A percentile compares a stretch with the other conserved stretches of the same genome.
Conservation (phyloP, 495 filamentous ascomycete genomes). For the Pseudevernia furfuracea region DNA sequence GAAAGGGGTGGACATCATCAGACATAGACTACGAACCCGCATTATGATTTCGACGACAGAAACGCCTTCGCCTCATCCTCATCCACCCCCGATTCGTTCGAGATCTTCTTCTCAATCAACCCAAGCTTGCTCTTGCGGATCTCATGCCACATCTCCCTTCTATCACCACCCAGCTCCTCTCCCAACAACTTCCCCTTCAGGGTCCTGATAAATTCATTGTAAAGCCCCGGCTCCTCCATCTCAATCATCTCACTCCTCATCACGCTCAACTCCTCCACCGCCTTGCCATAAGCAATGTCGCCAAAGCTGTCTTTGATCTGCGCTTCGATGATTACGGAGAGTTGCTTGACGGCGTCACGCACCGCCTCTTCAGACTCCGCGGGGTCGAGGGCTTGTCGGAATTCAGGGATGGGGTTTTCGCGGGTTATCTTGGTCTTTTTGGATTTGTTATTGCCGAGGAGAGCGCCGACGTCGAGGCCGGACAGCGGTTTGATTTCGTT, state of each 20-base stretch:
- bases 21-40: neutral
- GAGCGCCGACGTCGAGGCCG: conserved; percentile 74
- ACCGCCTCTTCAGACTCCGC: conserved; percentile 56
- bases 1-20: neutral
- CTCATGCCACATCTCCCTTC: conserved; percentile 75
- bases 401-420: conserved; percentile 82
- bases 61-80: conserved; percentile 62
- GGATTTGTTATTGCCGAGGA: conserved; percentile 51
- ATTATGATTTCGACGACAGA: conserved; percentile 11
- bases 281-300: conserved; percentile 64
- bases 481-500: conserved; percentile 78
- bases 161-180: conserved; percentile 71
- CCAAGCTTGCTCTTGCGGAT: conserved; percentile 61
- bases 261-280: conserved; percentile 66
- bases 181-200: conserved; percentile 66
- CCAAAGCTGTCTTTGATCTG: conserved; percentile 67
- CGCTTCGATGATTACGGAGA: conserved; percentile 60
- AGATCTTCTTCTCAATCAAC: conserved; percentile 57
- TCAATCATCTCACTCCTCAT: conserved; percentile 71
- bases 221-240: conserved; percentile 66
- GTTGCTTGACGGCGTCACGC: conserved; percentile 63
- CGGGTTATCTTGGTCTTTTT: conserved; percentile 60
- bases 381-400: conserved; percentile 68
- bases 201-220: conserved; percentile 63
- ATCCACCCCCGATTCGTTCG: conserved; percentile 54